Conservation (phyloP, 345 rosid species). For the Aurinia saxatilis region DNA sequence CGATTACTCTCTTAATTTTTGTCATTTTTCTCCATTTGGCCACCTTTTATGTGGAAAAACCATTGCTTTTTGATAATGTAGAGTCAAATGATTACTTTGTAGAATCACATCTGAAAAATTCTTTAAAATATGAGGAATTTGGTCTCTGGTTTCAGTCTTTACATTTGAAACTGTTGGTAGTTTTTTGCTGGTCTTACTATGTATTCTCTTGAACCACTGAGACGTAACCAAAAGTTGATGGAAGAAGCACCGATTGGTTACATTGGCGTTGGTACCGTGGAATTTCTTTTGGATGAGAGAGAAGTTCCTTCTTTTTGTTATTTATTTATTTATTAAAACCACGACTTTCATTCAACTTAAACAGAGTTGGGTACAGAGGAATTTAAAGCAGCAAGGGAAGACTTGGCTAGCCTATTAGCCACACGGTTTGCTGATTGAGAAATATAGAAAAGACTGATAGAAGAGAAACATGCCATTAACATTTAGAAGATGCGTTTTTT, state of each 20-base stretch:
- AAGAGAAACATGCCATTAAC: too few relatives aligned
- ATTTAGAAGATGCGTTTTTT: too few relatives aligned
- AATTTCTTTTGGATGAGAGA: slow-evolving; percentile 97
- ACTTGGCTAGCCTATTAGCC: too few relatives aligned
- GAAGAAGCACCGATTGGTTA: slow-evolving; percentile 99
- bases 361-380: too few relatives aligned
- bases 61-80: slow-evolving; percentile 39
- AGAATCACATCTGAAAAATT: slow-evolving; percentile 53
- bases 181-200: slow-evolving; percentile 3
- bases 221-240: slow-evolving; percentile 89
- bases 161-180: background rate
- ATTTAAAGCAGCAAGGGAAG: too few relatives aligned
- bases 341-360: too few relatives aligned
- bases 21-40: slow-evolving; percentile 35
- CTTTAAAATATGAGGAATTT: too few relatives aligned
- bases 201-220: slow-evolving; percentile 37
- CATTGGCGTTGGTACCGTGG: slow-evolving; percentile 94
- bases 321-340: too few relatives aligned
- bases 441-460: too few relatives aligned
- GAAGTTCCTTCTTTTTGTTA: slow-evolving; percentile 95
- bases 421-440: too few relatives aligned
- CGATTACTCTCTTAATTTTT: slow-evolving; percentile 51
- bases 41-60: slow-evolving; percentile 38
- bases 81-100: slow-evolving; percentile 59
- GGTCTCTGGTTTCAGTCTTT: background rate